phyloP scores from a whole-genome alignment of 306 rosid species.

The Calophaca sinica region DNA sequence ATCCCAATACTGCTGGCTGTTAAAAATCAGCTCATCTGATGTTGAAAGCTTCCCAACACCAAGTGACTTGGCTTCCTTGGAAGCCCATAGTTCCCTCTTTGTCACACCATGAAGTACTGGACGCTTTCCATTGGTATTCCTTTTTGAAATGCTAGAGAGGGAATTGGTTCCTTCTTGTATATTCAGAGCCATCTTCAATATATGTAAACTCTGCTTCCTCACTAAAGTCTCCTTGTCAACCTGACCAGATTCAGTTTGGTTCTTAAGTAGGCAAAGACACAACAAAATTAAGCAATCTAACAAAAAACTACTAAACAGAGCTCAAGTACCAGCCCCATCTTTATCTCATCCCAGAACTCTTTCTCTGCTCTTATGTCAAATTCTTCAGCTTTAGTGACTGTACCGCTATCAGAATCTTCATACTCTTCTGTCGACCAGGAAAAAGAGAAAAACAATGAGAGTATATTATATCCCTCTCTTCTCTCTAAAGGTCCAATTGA shows the following conservation, averaged over 20 bases:
- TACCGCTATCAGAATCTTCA: conserved; percentile 55
- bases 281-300: conserved; percentile 41
- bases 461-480: conserved; percentile 81
- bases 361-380: conserved; percentile 75
- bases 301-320: conserved; percentile 39
- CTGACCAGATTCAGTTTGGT: conserved; percentile 54
- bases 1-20: conserved; percentile 78
- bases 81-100: conserved; percentile 85
- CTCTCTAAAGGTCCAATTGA: conserved; percentile 78
- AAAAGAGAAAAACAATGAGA: conserved; percentile 78
- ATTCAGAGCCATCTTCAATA: conserved; percentile 65
- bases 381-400: conserved; percentile 45
- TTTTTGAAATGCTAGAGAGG: conserved; percentile 50
- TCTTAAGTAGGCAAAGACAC: conserved; percentile 39
- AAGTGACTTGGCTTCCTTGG: conserved; percentile 85
- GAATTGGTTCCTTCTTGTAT: conserved; percentile 51
- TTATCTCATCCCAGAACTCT: conserved; percentile 87
- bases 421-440: conserved; percentile 57
- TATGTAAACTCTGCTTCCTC: conserved; percentile 87
- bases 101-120: conserved; percentile 61
- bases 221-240: conserved; percentile 85
- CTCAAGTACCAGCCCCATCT: conserved; percentile 81
- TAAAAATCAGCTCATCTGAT: conserved; percentile 52
- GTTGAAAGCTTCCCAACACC: conserved; percentile 76
- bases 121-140: conserved; percentile 40